These are phyloP conservation scores for Cucurbita pepo DNA, from an alignment of 306 rosid genomes.

Conservation along the genomic window DNA sequence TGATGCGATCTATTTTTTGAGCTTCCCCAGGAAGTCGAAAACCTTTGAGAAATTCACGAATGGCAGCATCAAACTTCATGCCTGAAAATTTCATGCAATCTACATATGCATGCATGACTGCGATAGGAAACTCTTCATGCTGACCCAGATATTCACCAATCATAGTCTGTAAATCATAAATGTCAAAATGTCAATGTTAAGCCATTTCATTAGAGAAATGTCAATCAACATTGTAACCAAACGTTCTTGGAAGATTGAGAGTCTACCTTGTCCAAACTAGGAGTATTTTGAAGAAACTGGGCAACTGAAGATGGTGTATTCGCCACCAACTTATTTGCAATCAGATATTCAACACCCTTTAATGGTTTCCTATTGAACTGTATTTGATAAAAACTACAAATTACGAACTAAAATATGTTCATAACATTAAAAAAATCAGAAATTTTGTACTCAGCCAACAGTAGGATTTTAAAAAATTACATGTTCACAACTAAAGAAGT, in stretches of 20 bases:
- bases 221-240: constrained; percentile 5
- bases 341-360: constrained; percentile 76
- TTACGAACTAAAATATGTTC: constrained; percentile 23
- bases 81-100: constrained; percentile 83
- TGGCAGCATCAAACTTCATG: constrained; percentile 84
- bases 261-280: constrained; percentile 76
- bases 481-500: constrained; percentile 6
- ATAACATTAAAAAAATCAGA: constrained; percentile 3
- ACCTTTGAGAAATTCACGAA: constrained; percentile 96
- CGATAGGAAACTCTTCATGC: constrained; percentile 96
- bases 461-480: not conserved
- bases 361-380: constrained; percentile 90
- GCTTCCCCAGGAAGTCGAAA: constrained; percentile 99
- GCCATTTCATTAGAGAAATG: not conserved
- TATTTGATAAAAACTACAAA: constrained; percentile 26
- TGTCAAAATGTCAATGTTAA: constrained; percentile 1
- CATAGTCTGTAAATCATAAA: constrained; percentile 54
- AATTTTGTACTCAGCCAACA: not conserved
- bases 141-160: constrained; percentile 97
- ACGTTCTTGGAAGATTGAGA: constrained; percentile 10
- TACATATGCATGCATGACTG: constrained; percentile 96
- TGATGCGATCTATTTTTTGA: constrained; percentile 96
- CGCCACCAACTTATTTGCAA: constrained; percentile 80
- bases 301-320: constrained; percentile 76
- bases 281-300: constrained; percentile 72